Conservation (phyloP, 306 rosid species). For the Pterocarpus macrocarpus region DNA sequence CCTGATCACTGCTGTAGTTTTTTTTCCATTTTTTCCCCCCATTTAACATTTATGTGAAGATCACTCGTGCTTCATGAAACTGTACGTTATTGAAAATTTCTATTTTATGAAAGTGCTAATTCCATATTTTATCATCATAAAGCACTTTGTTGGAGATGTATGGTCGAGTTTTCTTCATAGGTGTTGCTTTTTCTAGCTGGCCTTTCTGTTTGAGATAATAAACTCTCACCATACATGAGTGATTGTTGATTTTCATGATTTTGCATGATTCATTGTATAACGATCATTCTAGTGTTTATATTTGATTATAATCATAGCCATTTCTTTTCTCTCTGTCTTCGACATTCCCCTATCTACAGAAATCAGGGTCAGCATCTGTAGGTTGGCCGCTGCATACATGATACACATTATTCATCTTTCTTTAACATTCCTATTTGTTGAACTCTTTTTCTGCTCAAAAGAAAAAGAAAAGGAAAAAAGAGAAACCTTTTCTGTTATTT, state of each 20-base stretch:
- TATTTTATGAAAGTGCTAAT: background rate
- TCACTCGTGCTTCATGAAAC: background rate
- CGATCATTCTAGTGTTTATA: too few species aligned
- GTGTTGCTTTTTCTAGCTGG: conserved; percentile 5
- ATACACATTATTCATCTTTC: too few species aligned
- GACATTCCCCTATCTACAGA: too few species aligned
- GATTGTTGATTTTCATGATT: conserved; percentile 26
- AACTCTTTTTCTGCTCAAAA: background rate
- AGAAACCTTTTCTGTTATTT: background rate
- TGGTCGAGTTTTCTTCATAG: background rate
- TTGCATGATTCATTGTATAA: background rate
- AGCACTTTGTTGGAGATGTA: background rate
- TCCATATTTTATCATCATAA: conserved; percentile 8
- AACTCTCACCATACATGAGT: background rate
- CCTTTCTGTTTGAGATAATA: background rate
- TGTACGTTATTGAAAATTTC: background rate
- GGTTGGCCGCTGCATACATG: too few species aligned
- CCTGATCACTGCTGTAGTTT: conserved; percentile 9
- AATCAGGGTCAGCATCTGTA: too few species aligned
- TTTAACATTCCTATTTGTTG: background rate
- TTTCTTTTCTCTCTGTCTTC: too few species aligned
- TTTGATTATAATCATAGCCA: too few species aligned
- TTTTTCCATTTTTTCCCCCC: background rate
- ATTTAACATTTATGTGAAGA: conserved; percentile 14
- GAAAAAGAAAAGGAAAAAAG: background rate